Conservation (phyloP, 73 alveolate genomes). For the Paramecium bursaria region DNA sequence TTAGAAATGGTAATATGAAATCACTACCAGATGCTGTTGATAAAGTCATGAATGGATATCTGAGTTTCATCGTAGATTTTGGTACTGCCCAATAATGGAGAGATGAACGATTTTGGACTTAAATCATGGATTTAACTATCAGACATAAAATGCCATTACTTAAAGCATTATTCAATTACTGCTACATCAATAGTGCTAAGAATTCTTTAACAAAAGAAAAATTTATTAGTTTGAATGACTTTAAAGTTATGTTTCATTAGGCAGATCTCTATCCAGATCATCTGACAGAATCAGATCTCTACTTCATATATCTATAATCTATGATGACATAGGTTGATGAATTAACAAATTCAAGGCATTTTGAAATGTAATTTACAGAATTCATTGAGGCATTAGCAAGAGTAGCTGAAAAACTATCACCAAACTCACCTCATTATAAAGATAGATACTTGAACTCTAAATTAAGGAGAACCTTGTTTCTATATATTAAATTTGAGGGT, state of each 20-base stretch:
- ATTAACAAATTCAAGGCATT: slow-evolving; percentile 73
- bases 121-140: slow-evolving; percentile 73
- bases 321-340: slow-evolving; percentile 89
- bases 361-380: slow-evolving; percentile 79
- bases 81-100: slow-evolving; percentile 77
- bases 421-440: slow-evolving; percentile 14
- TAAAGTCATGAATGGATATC: slow-evolving; percentile 73
- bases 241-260: slow-evolving; percentile 67
- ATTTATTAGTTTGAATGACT: slow-evolving; percentile 78
- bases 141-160: slow-evolving; percentile 69
- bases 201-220: slow-evolving; percentile 75
- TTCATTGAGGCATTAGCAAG: slow-evolving; percentile 84
- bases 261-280: slow-evolving; percentile 77
- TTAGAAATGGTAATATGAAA: slow-evolving; percentile 63
- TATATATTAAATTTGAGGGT: slow-evolving; percentile 52
- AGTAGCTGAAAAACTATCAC: slow-evolving; percentile 75
- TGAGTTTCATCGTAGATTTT: slow-evolving; percentile 59
- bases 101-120: slow-evolving; percentile 71
- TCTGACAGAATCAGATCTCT: slow-evolving; percentile 82
- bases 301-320: slow-evolving; percentile 72
- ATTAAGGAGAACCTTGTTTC: slow-evolving; percentile 39
- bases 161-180: slow-evolving; percentile 68
- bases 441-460: slow-evolving; percentile 13
- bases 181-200: slow-evolving; percentile 66
- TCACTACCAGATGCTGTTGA: slow-evolving; percentile 74